These are phyloP conservation scores for Amanita jacksonii DNA, from an alignment of 768 basidiomycete species.

Conservation along the genomic window DNA sequence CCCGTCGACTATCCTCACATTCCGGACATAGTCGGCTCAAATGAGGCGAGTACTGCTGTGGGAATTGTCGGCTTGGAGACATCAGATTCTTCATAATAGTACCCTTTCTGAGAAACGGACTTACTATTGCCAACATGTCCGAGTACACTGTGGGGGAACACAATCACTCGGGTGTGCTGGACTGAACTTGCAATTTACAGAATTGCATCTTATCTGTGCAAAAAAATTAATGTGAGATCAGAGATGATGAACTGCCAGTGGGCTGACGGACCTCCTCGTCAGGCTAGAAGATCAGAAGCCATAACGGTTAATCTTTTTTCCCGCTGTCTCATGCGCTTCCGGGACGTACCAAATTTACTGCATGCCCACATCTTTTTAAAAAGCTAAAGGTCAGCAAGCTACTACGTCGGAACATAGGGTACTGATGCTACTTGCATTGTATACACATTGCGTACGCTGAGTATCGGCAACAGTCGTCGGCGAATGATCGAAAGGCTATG, in stretches of 20 bases:
- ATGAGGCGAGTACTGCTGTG: slow-evolving; percentile 61
- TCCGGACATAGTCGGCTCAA: slow-evolving; percentile 49
- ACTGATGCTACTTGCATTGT: slow-evolving; percentile 31
- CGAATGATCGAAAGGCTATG: neutral
- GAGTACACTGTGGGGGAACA: slow-evolving; percentile 38
- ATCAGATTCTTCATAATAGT: slow-evolving; percentile 9
- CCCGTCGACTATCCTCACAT: slow-evolving; percentile 21
- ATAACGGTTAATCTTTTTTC: neutral
- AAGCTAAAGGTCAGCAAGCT: slow-evolving; percentile 7
- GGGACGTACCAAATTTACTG: slow-evolving; percentile 35
- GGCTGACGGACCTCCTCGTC: slow-evolving; percentile 41
- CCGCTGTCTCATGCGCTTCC: neutral
- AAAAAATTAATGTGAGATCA: neutral
- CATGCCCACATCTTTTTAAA: slow-evolving; percentile 55
- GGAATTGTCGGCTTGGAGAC: slow-evolving; percentile 43
- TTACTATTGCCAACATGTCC: slow-evolving; percentile 66
- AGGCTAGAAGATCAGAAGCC: slow-evolving; percentile 29
- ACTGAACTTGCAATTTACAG: slow-evolving; percentile 55
- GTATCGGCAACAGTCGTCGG: neutral
- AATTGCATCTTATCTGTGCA: slow-evolving; percentile 57
- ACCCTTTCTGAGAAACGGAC: slow-evolving; percentile 16
- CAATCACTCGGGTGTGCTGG: slow-evolving; percentile 43
- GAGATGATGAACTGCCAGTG: neutral
- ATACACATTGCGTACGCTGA: slow-evolving; percentile 49
- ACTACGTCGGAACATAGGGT: neutral